These are phyloP conservation scores for Mycena haematopus DNA, from an alignment of 768 basidiomycete species.

Conservation along the genomic window DNA sequence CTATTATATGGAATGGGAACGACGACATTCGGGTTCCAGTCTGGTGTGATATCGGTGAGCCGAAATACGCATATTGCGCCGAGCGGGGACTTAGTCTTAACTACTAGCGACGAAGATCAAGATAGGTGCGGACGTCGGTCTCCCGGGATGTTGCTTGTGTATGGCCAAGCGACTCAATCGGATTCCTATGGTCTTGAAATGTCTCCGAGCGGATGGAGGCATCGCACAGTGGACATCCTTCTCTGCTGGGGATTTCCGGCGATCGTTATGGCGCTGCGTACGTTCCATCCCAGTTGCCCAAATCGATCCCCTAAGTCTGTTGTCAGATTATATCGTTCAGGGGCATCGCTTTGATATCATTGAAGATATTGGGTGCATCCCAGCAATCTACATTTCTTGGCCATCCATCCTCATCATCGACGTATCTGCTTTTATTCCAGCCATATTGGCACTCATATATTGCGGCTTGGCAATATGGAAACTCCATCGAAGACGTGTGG, in stretches of 20 bases:
- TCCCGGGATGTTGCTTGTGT: slow-evolving; percentile 36
- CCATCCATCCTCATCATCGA: slow-evolving; percentile 33
- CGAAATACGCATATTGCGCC: neutral
- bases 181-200: slow-evolving; percentile 31
- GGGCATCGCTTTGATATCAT: slow-evolving; percentile 45
- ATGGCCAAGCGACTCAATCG: slow-evolving; percentile 37
- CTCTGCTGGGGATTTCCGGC: slow-evolving; percentile 40
- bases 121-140: slow-evolving; percentile 34
- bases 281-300: slow-evolving; percentile 8
- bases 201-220: slow-evolving; percentile 32
- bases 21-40: slow-evolving; percentile 33
- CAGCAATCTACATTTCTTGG: slow-evolving; percentile 31
- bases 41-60: slow-evolving; percentile 53
- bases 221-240: slow-evolving; percentile 16
- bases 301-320: neutral
- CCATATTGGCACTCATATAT: slow-evolving; percentile 34
- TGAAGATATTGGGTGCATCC: slow-evolving; percentile 42
- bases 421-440: slow-evolving; percentile 31
- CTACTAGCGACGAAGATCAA: slow-evolving; percentile 37
- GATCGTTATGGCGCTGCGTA: slow-evolving; percentile 40
- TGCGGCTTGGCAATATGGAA: slow-evolving; percentile 44
- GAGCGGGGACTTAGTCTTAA: neutral
- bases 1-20: slow-evolving; percentile 47
- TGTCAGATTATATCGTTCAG: slow-evolving; percentile 36
- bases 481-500: slow-evolving; percentile 48